Conservation (phyloP, 179 eudicot genomes). For the Silene noctiflora region DNA sequence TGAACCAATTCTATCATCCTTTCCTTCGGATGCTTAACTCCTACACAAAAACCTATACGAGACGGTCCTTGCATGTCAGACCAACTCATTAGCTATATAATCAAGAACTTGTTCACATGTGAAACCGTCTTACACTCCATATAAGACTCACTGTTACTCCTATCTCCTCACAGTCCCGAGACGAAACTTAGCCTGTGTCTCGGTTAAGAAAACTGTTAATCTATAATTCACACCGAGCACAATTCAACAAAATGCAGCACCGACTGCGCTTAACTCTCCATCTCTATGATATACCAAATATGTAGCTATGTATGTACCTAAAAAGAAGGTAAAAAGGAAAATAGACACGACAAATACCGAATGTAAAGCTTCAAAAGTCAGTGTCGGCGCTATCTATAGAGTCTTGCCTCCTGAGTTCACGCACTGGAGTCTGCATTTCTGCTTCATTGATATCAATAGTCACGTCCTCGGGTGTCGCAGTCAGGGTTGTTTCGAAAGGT, state of each 20-base stretch:
- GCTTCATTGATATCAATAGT: conserved; percentile 41
- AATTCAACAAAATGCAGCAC: conserved; percentile 5
- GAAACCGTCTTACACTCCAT: background rate
- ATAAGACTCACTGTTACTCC: background rate
- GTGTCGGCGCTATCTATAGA: conserved; percentile 59
- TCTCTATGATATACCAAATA: conserved; percentile 14
- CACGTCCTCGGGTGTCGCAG: conserved; percentile 53
- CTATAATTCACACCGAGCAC: no score
- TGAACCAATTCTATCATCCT: conserved; percentile 21
- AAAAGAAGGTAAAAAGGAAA: conserved; percentile 7
- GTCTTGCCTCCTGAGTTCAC: conserved; percentile 51
- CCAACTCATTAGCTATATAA: background rate
- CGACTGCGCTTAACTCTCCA: background rate
- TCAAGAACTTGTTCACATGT: background rate
- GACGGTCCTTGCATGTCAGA: background rate
- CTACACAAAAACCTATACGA: background rate
- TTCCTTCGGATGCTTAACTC: background rate
- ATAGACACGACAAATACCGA: background rate
- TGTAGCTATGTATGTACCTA: no score
- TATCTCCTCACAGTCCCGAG: no score
- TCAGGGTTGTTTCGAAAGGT: conserved; percentile 37
- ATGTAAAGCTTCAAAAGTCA: conserved; percentile 16
- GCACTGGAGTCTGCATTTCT: conserved; percentile 28
- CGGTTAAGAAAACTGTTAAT: no score
- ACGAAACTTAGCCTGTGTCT: no score